Percentiles rank a stretch among this genome's conserved stretches.
These are phyloP conservation scores for Claviceps fusiformis DNA, from an alignment of 2,329 filamentous ascomycete species.

Conservation along the genomic window DNA sequence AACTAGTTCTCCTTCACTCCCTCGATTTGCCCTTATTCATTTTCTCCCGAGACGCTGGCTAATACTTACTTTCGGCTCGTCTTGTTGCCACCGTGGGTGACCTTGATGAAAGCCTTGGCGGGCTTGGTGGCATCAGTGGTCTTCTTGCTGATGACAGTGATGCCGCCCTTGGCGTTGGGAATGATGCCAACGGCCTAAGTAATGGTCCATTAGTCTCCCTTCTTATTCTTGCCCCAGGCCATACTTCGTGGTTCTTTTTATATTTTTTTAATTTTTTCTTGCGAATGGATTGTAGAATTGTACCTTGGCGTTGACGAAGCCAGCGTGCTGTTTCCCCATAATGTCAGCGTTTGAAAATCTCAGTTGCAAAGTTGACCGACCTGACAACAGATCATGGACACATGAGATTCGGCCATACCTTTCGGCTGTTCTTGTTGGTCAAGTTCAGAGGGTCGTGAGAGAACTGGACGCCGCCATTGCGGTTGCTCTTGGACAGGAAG, in stretches of 20 bases:
- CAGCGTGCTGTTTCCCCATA: constrained; percentile 52
- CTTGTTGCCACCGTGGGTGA: constrained; percentile 58
- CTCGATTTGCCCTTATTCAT: neutral
- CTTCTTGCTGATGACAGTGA: constrained; percentile 80
- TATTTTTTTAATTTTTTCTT: neutral
- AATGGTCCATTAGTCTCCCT: constrained; percentile 11
- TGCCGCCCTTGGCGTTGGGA: constrained; percentile 61
- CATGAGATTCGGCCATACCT: constrained; percentile 39
- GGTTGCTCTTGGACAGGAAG: constrained; percentile 82
- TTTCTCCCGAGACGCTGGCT: neutral
- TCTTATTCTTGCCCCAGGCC: neutral
- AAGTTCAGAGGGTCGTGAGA: constrained; percentile 92
- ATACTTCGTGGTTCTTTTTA: neutral
- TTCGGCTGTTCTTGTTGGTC: constrained; percentile 80
- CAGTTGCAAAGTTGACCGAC: neutral
- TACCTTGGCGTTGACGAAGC: constrained; percentile 92
- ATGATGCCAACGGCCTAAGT: constrained; percentile 68
- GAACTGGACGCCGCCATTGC: constrained; percentile 70
- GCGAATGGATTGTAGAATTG: constrained; percentile 1
- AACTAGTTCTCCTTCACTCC: constrained; percentile 9
- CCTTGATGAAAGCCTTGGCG: constrained; percentile 48
- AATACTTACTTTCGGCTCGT: constrained; percentile 53
- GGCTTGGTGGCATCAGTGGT: constrained; percentile 58
- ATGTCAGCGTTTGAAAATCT: constrained; percentile 22
- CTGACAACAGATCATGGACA: neutral